These are phyloP conservation scores for Allium fistulosum DNA, from an alignment of 106 monocot genomes.

Conservation along the genomic window DNA sequence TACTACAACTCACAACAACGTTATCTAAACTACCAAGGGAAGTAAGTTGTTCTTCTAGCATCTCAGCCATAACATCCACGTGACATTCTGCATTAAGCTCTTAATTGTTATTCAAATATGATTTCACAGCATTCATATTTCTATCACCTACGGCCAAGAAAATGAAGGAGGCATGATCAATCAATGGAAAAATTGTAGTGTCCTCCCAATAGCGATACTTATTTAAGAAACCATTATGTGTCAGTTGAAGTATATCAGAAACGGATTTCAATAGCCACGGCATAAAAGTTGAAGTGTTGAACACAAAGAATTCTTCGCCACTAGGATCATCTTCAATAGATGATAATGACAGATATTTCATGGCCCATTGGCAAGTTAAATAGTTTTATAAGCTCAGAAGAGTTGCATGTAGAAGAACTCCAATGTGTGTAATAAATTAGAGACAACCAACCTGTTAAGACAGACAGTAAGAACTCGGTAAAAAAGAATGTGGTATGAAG, in stretches of 20 bases:
- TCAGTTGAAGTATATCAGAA: slow-evolving; percentile 24
- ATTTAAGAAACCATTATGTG: slow-evolving; percentile 17
- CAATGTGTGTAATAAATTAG: slow-evolving; percentile 16
- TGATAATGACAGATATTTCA: slow-evolving; percentile 47
- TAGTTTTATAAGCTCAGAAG: slow-evolving; percentile 41
- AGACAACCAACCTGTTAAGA: slow-evolving; percentile 45
- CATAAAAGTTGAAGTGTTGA: slow-evolving; percentile 27
- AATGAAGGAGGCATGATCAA: slow-evolving; percentile 67
- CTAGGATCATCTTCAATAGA: slow-evolving; percentile 14
- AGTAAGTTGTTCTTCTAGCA: slow-evolving; percentile 27
- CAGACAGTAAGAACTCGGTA: neutral
- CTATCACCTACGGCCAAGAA: slow-evolving; percentile 34
- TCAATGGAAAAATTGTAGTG: slow-evolving; percentile 33
- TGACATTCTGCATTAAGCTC: slow-evolving; percentile 5
- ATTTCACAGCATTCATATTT: slow-evolving; percentile 9
- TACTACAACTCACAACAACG: slow-evolving; percentile 23
- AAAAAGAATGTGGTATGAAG: no score
- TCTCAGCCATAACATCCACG: slow-evolving; percentile 22
- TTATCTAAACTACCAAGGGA: slow-evolving; percentile 8
- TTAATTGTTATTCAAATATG: slow-evolving; percentile 9
- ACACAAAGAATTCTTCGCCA: slow-evolving; percentile 7
- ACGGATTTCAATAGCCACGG: slow-evolving; percentile 73
- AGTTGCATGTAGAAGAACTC: slow-evolving; percentile 18
- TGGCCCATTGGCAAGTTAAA: slow-evolving; percentile 72
- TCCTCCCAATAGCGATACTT: slow-evolving; percentile 17